phyloP scores from a whole-genome alignment of 768 basidiomycete genomes.

The Amanita molliuscula region DNA sequence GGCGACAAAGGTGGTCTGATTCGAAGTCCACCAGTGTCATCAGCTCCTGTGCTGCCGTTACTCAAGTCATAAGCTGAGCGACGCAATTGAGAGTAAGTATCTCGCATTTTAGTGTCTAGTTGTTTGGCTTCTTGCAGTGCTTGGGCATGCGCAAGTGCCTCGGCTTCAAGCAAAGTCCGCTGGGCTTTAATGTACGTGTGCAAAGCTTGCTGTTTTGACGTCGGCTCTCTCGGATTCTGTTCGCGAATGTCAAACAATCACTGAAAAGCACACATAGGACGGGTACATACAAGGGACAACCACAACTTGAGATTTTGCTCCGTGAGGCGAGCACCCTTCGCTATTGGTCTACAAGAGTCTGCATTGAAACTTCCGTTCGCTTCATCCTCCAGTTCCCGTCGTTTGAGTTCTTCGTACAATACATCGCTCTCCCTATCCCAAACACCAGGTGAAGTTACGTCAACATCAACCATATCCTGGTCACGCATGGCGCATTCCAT shows the following conservation, averaged over 20 bases:
- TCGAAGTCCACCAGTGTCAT: slow-evolving; percentile 57
- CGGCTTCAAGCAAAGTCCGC: slow-evolving; percentile 69
- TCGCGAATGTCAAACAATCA: slow-evolving; percentile 8
- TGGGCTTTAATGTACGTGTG: slow-evolving; percentile 78
- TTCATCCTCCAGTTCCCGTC: slow-evolving; percentile 64
- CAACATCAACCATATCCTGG: slow-evolving; percentile 94
- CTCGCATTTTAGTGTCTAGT: slow-evolving; percentile 68
- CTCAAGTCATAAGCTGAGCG: slow-evolving; percentile 70
- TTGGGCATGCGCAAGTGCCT: slow-evolving; percentile 66
- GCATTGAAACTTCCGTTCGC: slow-evolving; percentile 38
- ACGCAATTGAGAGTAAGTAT: slow-evolving; percentile 70
- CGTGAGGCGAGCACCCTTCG: slow-evolving; percentile 59
- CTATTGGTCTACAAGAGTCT: slow-evolving; percentile 46
- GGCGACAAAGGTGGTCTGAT: slow-evolving; percentile 53
- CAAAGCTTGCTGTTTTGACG: slow-evolving; percentile 75
- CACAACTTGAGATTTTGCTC: slow-evolving; percentile 77
- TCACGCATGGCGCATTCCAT: slow-evolving; percentile 98
- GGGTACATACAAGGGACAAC: slow-evolving; percentile 55
- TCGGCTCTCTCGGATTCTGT: slow-evolving; percentile 87
- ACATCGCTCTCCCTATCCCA: slow-evolving; percentile 92
- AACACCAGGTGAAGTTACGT: slow-evolving; percentile 73
- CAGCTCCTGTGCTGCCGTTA: slow-evolving; percentile 31
- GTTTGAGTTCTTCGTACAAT: slow-evolving; percentile 65
- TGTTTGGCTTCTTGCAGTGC: slow-evolving; percentile 71
- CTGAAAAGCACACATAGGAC: slow-evolving; percentile 1